Percentiles rank a stretch among this genome's conserved stretches.
Conservation (phyloP, 2,329 filamentous ascomycete species). For the Epichloe baconii region DNA sequence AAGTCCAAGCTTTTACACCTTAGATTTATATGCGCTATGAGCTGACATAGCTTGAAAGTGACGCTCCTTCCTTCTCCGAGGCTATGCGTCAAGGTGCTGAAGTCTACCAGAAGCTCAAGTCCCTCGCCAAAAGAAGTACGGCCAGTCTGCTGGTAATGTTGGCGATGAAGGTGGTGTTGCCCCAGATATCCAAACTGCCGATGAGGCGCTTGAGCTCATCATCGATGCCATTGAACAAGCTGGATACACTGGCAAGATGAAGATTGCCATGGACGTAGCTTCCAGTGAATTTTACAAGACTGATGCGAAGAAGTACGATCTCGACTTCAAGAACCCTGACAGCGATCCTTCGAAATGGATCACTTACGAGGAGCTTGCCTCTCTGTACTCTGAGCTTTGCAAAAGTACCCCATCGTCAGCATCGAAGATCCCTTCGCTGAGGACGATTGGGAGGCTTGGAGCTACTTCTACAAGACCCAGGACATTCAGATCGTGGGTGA, state of each 20-base stretch:
- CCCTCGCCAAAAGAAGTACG: constrained; percentile 98
- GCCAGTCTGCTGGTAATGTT: constrained; percentile 96
- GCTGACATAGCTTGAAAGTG: constrained; percentile 28
- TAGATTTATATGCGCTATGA: neutral
- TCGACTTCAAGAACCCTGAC: constrained; percentile 99
- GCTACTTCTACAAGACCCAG: constrained; percentile 99
- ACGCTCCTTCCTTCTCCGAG: constrained; percentile 84
- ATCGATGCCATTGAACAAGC: constrained; percentile 85
- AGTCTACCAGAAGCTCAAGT: constrained; percentile 97
- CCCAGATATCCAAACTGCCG: constrained; percentile 92
- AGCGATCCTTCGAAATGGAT: constrained; percentile 95
- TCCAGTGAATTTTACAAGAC: constrained; percentile 99
- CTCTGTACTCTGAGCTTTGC: constrained; percentile 74
- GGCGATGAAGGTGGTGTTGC: constrained; percentile 99
- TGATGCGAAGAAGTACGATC: constrained; percentile 97
- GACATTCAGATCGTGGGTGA: constrained; percentile 98
- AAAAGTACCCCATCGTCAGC: constrained; percentile 97
- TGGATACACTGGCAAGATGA: constrained; percentile 90
- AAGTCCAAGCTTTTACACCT: constrained; percentile 23
- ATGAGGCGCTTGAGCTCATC: constrained; percentile 96
- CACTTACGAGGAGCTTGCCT: constrained; percentile 93
- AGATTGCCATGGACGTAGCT: constrained; percentile 98
- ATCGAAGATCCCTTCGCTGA: constrained; percentile 99
- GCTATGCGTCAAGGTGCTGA: constrained; percentile 92
- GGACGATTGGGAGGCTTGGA: constrained; percentile 99